Conservation (phyloP, 1,139 yeast species). For the Ogataea hybrid region DNA sequence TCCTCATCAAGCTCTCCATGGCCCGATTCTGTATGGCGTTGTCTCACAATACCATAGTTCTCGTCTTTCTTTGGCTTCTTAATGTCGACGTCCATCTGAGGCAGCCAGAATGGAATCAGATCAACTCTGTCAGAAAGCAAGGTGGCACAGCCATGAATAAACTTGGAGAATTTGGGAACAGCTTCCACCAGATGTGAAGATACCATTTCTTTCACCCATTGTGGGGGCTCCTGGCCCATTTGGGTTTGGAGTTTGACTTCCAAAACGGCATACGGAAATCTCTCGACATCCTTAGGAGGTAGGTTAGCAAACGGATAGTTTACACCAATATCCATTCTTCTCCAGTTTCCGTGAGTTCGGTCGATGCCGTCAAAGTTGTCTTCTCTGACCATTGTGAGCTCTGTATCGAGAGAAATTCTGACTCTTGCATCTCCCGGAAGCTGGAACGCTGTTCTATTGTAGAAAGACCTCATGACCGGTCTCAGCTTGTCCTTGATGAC, state of each 20-base stretch:
- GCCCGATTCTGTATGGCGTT: conserved; percentile 30
- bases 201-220: conserved; percentile 92
- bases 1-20: conserved; percentile 43
- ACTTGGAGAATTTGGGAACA: conserved; percentile 95
- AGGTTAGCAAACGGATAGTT: conserved; percentile 92
- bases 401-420: conserved; percentile 95
- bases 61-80: conserved; percentile 78
- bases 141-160: conserved; percentile 93
- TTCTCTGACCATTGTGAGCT: conserved; percentile 92
- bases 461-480: conserved; percentile 94
- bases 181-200: conserved; percentile 94
- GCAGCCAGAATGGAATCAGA: conserved; percentile 93
- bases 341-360: conserved; percentile 92
- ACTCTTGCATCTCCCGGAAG: conserved; percentile 99
- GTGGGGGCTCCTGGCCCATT: conserved; percentile 97
- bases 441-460: conserved; percentile 98
- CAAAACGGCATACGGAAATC: conserved; percentile 95
- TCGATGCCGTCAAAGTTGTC: conserved; percentile 93
- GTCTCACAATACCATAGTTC: conserved; percentile 53
- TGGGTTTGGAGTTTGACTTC: conserved; percentile 98
- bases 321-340: conserved; percentile 97
- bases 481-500: conserved; percentile 79
- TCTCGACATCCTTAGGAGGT: conserved; percentile 77
- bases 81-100: conserved; percentile 97
- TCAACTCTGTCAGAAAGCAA: conserved; percentile 78